Base-by-base conservation (phyloP, 2,329 filamentous ascomycete genomes). In the Nemania diffusa region DNA sequence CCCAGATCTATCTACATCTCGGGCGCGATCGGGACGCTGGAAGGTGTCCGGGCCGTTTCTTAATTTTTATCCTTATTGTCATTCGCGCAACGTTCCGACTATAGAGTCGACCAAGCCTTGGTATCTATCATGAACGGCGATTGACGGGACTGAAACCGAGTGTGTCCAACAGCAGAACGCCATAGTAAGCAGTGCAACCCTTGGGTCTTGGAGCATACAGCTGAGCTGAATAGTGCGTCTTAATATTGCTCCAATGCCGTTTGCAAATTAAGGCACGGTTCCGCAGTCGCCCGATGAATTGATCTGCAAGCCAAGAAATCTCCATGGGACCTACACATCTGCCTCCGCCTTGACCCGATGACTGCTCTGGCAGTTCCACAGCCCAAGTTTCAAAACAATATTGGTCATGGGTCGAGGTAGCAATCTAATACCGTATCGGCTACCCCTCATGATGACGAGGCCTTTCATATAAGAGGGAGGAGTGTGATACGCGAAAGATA, bases 391-490 rank as follows among this genome's bases (percentile, higher is more conserved):
- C 46, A 17, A 27, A 8, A 40, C 48, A 15, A 24, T 42, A 51
- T 42, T 27, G n/a, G 44, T 15, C 24, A 20, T 27, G 9, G n/a
- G 40, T 51, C 22, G 24, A 57, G 1, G 29, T 50, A 29, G 57
- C 32, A 60, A 60, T 56, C 42, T 44, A 48, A 27, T 42, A 42
- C 40, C 37, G 37, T 24, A 37, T 42, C 34, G 32, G 22, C 24
- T 62, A 62, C 64, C 58, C 37, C 64, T 58, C 58, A 55, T n/a
- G 46, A 55, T 66, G 58, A 50, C 46, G 46, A 50, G 34, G 20
- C 46, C n/a, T 46, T 32, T 32, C 32, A 58, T 58, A 7, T 50
- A 24, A 57, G 42, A 4, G 26, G 29, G n/a, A 51, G 20, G 17
- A 55, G 55, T 50, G 44, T n/a, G 34, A 37, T 51, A 50, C 27